Evolutionary conservation across 1,139 yeast species (phyloP).

Genomic region (Hansenula sp.): DNA sequence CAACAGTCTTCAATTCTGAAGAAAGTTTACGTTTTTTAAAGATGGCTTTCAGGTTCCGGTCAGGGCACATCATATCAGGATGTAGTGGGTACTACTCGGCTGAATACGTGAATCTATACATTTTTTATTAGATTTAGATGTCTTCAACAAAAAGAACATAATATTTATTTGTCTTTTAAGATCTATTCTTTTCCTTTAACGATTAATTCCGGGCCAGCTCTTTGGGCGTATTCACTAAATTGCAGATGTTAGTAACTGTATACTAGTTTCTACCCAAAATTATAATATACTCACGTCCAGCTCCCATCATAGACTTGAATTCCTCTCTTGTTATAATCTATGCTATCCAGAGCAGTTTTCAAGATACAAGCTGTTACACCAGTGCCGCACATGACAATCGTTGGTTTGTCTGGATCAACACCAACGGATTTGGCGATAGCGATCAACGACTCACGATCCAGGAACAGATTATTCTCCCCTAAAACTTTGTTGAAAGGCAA

Average conservation of each 20-base stretch:
- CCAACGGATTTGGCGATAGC: constrained; percentile 38
- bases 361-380: constrained; percentile 92
- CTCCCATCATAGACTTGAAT: constrained; percentile 88
- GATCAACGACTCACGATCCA: constrained; percentile 35
- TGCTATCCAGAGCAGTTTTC: constrained; percentile 62
- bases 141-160: no score
- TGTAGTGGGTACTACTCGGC: no score
- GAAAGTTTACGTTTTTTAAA: no score
- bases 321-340: constrained; percentile 42
- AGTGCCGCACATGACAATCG: constrained; percentile 89
- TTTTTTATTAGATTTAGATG: no score
- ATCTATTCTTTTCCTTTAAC: constrained; percentile 21
- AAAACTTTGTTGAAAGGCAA: constrained; percentile 69
- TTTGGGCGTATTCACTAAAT: constrained; percentile 32
- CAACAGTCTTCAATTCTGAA: no score
- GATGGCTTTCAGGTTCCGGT: no score
- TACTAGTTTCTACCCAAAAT: not conserved
- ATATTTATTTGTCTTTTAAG: not conserved
- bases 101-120: no score
- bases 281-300: constrained; percentile 54
- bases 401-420: constrained; percentile 46
- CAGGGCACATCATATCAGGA: no score
- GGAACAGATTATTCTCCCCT: constrained; percentile 25
- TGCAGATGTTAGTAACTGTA: not conserved
- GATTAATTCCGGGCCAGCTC: constrained; percentile 29